phyloP scores from a whole-genome alignment of 2,329 filamentous ascomycete species.

The Colletotrichum sp. region DNA sequence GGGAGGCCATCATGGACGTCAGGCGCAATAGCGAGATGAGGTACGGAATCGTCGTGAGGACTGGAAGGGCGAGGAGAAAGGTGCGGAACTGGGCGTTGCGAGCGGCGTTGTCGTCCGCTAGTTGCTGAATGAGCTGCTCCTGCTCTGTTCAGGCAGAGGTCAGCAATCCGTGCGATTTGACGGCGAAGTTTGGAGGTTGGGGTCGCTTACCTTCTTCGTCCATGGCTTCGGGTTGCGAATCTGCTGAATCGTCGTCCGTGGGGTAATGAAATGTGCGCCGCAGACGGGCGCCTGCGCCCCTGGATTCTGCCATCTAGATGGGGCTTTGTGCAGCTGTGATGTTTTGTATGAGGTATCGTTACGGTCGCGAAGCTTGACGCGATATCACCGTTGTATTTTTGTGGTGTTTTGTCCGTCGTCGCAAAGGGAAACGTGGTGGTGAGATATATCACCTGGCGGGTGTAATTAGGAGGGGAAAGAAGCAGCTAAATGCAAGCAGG shows the following conservation, averaged over 20 bases:
- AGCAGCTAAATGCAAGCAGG: not conserved
- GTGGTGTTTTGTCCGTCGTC: not conserved
- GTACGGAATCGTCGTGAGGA: constrained; percentile 61
- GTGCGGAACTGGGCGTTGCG: constrained; percentile 64
- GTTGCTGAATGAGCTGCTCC: constrained; percentile 63
- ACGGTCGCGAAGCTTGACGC: not conserved
- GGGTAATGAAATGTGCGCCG: constrained; percentile 82
- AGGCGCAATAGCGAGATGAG: constrained; percentile 47
- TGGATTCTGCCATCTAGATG: constrained; percentile 23
- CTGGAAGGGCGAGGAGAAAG: constrained; percentile 65
- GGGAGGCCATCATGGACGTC: constrained; percentile 11
- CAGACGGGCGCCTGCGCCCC: constrained; percentile 59
- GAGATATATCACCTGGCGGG: not conserved
- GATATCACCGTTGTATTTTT: not conserved
- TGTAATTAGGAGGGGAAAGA: not conserved
- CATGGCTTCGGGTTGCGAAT: constrained; percentile 63
- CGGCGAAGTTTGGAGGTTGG: constrained; percentile 1
- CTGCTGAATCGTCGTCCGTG: constrained; percentile 59
- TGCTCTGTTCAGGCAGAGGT: constrained; percentile 54
- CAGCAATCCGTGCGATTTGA: not conserved
- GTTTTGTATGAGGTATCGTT: not conserved
- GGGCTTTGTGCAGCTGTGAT: not conserved
- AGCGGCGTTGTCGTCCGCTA: constrained; percentile 59
- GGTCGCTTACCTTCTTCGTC: constrained; percentile 72
- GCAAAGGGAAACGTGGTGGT: not conserved